Evolutionary conservation across 306 rosid species (phyloP).

Genomic region (Hippophae tibetana): DNA sequence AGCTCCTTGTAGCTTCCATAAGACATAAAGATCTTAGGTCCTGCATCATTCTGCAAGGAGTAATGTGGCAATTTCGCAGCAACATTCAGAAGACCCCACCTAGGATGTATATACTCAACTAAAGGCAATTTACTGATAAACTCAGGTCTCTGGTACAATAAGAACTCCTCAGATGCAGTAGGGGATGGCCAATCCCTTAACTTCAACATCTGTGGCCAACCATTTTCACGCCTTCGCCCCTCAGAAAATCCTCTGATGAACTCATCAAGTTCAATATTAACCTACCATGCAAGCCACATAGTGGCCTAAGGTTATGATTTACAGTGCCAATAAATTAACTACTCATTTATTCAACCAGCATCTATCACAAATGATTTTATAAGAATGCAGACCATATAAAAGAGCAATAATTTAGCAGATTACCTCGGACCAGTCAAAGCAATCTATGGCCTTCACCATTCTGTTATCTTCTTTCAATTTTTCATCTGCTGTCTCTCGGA

Average conservation of each 20-base stretch:
- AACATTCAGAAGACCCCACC: constrained; percentile 98
- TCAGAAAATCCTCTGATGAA: constrained; percentile 71
- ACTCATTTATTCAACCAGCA: constrained; percentile 9
- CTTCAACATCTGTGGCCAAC: constrained; percentile 71
- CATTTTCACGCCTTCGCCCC: constrained; percentile 56
- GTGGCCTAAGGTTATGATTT: constrained; percentile 1
- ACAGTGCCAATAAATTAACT: constrained; percentile 14
- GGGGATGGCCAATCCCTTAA: constrained; percentile 98
- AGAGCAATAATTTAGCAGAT: constrained; percentile 6
- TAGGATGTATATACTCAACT: constrained; percentile 90
- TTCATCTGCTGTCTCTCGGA: constrained; percentile 66
- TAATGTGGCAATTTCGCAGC: constrained; percentile 98
- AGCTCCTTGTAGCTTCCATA: constrained; percentile 72
- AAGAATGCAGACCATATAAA: neutral
- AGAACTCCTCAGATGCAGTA: constrained; percentile 85
- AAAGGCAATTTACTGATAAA: constrained; percentile 90
- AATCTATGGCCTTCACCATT: constrained; percentile 69
- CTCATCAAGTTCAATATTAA: constrained; percentile 61
- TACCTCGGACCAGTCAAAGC: constrained; percentile 88
- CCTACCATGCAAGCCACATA: constrained; percentile 37
- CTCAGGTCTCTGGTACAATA: constrained; percentile 90
- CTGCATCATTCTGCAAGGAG: constrained; percentile 95
- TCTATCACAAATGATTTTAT: constrained; percentile 7
- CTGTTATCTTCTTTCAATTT: constrained; percentile 59
- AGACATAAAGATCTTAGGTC: constrained; percentile 83